These are phyloP conservation scores for Starmerella stellata DNA, from an alignment of 805 yeast genomes.

Conservation along the genomic window DNA sequence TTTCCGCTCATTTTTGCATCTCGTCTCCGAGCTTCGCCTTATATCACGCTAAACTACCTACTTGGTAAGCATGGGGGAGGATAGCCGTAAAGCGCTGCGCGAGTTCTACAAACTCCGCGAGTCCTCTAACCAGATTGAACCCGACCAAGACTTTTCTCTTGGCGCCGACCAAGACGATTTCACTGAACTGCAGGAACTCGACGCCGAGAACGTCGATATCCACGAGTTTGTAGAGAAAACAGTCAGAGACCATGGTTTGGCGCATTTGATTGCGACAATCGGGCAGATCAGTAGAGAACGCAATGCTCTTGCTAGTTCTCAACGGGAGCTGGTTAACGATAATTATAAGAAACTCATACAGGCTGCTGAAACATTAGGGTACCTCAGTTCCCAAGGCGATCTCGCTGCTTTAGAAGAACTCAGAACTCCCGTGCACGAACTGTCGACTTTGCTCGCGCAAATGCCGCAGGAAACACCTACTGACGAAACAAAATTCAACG, in stretches of 20 bases:
- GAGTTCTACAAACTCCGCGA: conserved; percentile 23
- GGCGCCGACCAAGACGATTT: conserved; percentile 3
- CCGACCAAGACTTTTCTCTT: background rate
- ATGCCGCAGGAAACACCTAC: background rate
- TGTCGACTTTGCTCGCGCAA: conserved; percentile 3
- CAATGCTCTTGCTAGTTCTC: conserved; percentile 22
- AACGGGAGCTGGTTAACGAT: conserved; percentile 26
- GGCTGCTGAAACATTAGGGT: conserved; percentile 22
- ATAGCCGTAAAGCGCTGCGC: conserved; percentile 20
- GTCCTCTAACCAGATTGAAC: background rate
- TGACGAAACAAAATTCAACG: too few relatives aligned
- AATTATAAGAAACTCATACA: conserved; percentile 24
- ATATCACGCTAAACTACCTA: background rate
- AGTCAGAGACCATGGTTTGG: conserved; percentile 13
- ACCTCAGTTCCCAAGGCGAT: conserved; percentile 16
- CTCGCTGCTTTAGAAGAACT: conserved; percentile 11
- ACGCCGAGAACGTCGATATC: conserved; percentile 14
- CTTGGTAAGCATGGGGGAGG: conserved; percentile 1
- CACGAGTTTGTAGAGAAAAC: conserved; percentile 11
- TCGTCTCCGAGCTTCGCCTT: too few relatives aligned
- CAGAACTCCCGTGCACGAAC: conserved; percentile 4
- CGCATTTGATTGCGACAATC: conserved; percentile 17
- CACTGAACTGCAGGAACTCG: conserved; percentile 15
- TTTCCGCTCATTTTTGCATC: too few relatives aligned
- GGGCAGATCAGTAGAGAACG: conserved; percentile 19